Evolutionary conservation across 495 filamentous ascomycete genomes (phyloP).

Genomic region (Talaromyces trachyspermus): DNA sequence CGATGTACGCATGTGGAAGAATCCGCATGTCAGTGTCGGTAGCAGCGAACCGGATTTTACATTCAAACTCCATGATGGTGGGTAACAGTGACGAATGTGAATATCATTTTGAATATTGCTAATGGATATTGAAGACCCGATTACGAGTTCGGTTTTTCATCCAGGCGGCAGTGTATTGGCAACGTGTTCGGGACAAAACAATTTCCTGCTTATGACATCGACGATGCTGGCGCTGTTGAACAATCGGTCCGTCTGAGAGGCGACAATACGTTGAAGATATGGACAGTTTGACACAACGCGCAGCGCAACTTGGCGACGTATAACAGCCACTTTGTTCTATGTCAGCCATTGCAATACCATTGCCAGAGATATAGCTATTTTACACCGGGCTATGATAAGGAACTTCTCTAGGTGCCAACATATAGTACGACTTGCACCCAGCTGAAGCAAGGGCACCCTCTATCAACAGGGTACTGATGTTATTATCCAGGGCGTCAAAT

Average conservation of each 20-base stretch:
- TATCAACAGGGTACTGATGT: too few species aligned
- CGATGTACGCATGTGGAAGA: conserved; percentile 65
- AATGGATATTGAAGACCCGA: conserved; percentile 37
- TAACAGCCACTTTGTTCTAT: too few species aligned
- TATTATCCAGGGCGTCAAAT: too few species aligned
- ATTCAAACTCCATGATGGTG: conserved; percentile 51
- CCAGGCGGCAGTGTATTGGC: conserved; percentile 58
- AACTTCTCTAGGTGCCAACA: too few species aligned
- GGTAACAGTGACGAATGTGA: conserved; percentile 3
- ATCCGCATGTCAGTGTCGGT: conserved; percentile 48
- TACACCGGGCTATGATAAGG: too few species aligned
- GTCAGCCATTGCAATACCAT: too few species aligned
- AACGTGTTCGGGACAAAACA: conserved; percentile 63
- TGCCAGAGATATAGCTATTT: too few species aligned
- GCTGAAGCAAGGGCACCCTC: too few species aligned
- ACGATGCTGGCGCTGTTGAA: conserved; percentile 8
- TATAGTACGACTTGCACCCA: too few species aligned
- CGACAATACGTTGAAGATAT: conserved; percentile 62
- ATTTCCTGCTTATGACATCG: conserved; percentile 12
- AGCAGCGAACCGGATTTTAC: conserved; percentile 47
- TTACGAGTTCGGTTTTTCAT: conserved; percentile 61
- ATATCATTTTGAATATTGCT: too few species aligned
- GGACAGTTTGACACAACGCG: conserved; percentile 33
- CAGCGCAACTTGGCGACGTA: too few species aligned
- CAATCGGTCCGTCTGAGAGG: conserved; percentile 8